phyloP scores from a whole-genome alignment of 148 eudicot genomes.

The Amaranthus cruentus region DNA sequence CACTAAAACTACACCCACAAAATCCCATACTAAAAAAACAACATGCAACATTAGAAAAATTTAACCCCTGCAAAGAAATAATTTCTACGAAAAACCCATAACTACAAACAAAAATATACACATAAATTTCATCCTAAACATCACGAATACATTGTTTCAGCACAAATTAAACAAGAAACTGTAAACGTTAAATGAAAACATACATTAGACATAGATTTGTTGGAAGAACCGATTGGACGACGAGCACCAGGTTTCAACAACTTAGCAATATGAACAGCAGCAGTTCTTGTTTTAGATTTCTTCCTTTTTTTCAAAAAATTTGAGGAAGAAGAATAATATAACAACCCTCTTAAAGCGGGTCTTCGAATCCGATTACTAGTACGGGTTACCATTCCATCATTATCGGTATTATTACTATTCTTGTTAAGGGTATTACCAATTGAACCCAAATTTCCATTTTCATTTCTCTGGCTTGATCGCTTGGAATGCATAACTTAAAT shows the following conservation, averaged over 20 bases:
- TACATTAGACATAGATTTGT: slow-evolving; percentile 37
- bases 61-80: not conserved
- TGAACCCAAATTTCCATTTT: not conserved
- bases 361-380: slow-evolving; percentile 69
- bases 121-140: not conserved
- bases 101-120: slow-evolving; percentile 1
- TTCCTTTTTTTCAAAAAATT: slow-evolving; percentile 47
- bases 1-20: not conserved
- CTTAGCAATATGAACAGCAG: slow-evolving; percentile 86
- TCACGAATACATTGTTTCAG: not conserved
- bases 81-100: not conserved
- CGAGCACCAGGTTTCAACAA: slow-evolving; percentile 56
- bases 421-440: not conserved
- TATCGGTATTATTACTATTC: not conserved
- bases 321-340: slow-evolving; percentile 26
- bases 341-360: slow-evolving; percentile 40
- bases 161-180: not conserved
- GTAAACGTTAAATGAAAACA: not conserved
- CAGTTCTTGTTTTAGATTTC: slow-evolving; percentile 63
- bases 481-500: slow-evolving; percentile 51
- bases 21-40: not conserved
- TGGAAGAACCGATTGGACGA: slow-evolving; percentile 33
- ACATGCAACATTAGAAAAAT: slow-evolving; percentile 21
- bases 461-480: slow-evolving; percentile 31
- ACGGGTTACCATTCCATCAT: slow-evolving; percentile 33